phyloP scores from a whole-genome alignment of 2,329 filamentous ascomycete species.

The Hymenoscyphus salicellus region DNA sequence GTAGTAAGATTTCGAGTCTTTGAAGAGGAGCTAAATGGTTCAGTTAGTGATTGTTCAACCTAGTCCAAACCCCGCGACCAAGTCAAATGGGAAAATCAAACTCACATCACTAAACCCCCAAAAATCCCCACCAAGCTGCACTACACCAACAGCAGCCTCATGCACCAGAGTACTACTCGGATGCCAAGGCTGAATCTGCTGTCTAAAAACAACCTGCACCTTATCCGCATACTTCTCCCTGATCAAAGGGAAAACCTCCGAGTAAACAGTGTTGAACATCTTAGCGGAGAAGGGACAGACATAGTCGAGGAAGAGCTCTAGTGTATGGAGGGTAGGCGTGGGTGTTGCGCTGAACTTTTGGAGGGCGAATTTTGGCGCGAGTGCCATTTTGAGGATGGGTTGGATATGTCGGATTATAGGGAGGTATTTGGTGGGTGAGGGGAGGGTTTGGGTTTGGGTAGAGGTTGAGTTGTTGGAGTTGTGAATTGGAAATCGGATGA shows the following conservation, averaged over 20 bases:
- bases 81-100: neutral
- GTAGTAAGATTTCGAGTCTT: conserved; percentile 73
- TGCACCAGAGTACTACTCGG: conserved; percentile 77
- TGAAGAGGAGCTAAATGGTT: conserved; percentile 44
- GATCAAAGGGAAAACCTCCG: conserved; percentile 62
- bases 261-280: conserved; percentile 71
- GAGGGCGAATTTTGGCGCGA: conserved; percentile 73
- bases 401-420: neutral
- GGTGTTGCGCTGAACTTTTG: conserved; percentile 55
- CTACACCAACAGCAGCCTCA: conserved; percentile 80
- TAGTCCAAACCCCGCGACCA: neutral
- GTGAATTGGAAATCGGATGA: neutral
- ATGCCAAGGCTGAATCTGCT: conserved; percentile 94
- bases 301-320: conserved; percentile 79
- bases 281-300: conserved; percentile 76
- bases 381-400: conserved; percentile 56
- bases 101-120: conserved; percentile 65
- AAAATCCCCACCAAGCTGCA: conserved; percentile 68
- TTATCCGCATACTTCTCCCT: conserved; percentile 54
- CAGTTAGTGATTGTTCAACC: neutral
- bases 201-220: conserved; percentile 78
- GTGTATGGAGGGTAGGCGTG: conserved; percentile 52
- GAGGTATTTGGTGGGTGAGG: neutral
- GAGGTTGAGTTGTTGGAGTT: neutral
- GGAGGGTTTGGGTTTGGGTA: neutral